phyloP scores from a whole-genome alignment of 495 filamentous ascomycete genomes.

The Letharia lupina region DNA sequence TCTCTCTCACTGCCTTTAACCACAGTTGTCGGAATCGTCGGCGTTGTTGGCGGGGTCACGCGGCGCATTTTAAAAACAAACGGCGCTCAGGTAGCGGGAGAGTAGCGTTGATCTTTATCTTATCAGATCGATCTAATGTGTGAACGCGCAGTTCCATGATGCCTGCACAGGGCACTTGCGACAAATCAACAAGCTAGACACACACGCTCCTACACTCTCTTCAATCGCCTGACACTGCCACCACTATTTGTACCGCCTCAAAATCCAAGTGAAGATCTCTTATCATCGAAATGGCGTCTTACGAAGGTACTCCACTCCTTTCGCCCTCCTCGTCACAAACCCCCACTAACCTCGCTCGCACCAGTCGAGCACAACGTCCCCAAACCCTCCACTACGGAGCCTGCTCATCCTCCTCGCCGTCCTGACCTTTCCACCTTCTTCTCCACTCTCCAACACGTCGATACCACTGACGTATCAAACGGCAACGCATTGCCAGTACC shows the following conservation, averaged over 20 bases:
- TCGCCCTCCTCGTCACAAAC: slow-evolving; percentile 6
- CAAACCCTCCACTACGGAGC: slow-evolving; percentile 31
- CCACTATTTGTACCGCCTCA: background rate
- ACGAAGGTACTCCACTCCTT: slow-evolving; percentile 39
- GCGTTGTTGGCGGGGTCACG: no score
- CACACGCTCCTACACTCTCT: background rate
- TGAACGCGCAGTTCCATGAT: slow-evolving; percentile 3
- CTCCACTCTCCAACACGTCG: slow-evolving; percentile 60
- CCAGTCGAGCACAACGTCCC: slow-evolving; percentile 78
- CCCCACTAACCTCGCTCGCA: slow-evolving; percentile 7
- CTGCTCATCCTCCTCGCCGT: slow-evolving; percentile 46
- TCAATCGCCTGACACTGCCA: background rate
- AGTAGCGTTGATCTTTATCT: background rate
- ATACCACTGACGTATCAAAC: slow-evolving; percentile 43
- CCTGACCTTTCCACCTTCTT: slow-evolving; percentile 87
- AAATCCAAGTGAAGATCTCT: background rate
- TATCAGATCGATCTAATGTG: background rate
- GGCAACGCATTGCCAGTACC: slow-evolving; percentile 63
- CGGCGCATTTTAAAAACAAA: background rate
- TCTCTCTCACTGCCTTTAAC: no score
- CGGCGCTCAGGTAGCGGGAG: no score
- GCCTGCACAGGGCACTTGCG: background rate
- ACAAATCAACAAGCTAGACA: background rate
- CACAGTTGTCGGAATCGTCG: no score
- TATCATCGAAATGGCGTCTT: slow-evolving; percentile 43